Evolutionary conservation across 306 rosid genomes (phyloP).

Genomic region (Prinsepia uniflora): DNA sequence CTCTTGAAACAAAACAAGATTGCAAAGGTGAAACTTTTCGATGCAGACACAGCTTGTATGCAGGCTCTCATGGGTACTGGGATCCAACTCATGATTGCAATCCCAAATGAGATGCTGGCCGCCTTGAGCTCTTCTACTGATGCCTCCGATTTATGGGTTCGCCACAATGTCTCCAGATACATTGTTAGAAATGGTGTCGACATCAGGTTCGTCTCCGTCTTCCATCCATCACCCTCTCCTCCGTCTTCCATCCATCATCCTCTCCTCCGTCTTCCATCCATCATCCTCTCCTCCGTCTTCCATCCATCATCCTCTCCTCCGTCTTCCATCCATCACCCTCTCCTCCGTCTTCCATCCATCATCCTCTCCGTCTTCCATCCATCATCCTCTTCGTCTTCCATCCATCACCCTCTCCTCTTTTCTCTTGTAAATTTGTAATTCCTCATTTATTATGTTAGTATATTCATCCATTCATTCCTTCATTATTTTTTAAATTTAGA

Average conservation of each 20-base stretch:
- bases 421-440: neutral
- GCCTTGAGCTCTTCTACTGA: constrained; percentile 54
- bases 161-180: constrained; percentile 65
- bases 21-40: constrained; percentile 78
- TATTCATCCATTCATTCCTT: too few relatives aligned
- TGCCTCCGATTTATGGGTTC: constrained; percentile 78
- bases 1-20: constrained; percentile 64
- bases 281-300: neutral
- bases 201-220: constrained; percentile 52
- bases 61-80: constrained; percentile 62
- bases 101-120: constrained; percentile 80
- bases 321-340: neutral
- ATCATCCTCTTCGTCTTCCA: neutral
- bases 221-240: neutral
- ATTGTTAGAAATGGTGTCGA: constrained; percentile 69
- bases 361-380: neutral
- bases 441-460: too few relatives aligned
- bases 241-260: neutral
- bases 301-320: too few relatives aligned
- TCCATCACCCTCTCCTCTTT: neutral
- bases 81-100: constrained; percentile 82
- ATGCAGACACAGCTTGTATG: constrained; percentile 60
- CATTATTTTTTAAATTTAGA: too few relatives aligned
- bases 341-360: neutral
- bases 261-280: neutral